Evolutionary conservation across 352 stramenopile species (phyloP).

Genomic region (Globisporangium perplexum): DNA sequence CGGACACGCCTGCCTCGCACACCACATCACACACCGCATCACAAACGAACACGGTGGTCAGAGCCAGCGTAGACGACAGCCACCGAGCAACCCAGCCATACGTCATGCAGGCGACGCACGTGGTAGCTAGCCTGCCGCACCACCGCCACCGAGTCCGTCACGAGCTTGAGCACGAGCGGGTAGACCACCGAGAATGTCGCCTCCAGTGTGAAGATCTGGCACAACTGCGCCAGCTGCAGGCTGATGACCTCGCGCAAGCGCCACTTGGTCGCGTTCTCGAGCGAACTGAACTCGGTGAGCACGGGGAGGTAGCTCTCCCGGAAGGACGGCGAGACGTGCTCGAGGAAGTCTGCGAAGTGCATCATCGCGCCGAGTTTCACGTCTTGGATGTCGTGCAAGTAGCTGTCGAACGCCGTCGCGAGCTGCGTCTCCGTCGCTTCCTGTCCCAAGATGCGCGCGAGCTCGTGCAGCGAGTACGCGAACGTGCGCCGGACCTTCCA

Average conservation of each 20-base stretch:
- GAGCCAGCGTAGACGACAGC: neutral
- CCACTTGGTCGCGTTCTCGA: conserved; percentile 81
- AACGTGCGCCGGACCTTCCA: conserved; percentile 92
- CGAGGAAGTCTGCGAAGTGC: conserved; percentile 84
- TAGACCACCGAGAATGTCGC: conserved; percentile 76
- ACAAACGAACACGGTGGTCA: neutral
- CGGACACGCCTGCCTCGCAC: conserved; percentile 43
- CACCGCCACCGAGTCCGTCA: conserved; percentile 69
- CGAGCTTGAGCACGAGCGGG: conserved; percentile 65
- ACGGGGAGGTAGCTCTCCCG: conserved; percentile 79
- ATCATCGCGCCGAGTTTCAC: conserved; percentile 80
- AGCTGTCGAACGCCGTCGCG: conserved; percentile 76
- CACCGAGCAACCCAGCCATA: no score
- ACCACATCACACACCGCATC: conserved; percentile 5
- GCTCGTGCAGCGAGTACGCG: conserved; percentile 89
- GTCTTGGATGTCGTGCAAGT: conserved; percentile 76
- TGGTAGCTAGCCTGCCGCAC: conserved; percentile 70
- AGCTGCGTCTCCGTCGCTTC: conserved; percentile 79
- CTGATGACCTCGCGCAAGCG: conserved; percentile 73
- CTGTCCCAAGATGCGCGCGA: conserved; percentile 73
- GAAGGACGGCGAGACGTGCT: conserved; percentile 57
- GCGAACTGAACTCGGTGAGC: conserved; percentile 57
- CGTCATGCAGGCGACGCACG: conserved; percentile 15
- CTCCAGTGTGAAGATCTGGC: conserved; percentile 57
- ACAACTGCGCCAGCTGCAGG: conserved; percentile 66